Evolutionary conservation across 2,329 filamentous ascomycete genomes (phyloP).

Genomic region (Nannizzia gypsea): DNA sequence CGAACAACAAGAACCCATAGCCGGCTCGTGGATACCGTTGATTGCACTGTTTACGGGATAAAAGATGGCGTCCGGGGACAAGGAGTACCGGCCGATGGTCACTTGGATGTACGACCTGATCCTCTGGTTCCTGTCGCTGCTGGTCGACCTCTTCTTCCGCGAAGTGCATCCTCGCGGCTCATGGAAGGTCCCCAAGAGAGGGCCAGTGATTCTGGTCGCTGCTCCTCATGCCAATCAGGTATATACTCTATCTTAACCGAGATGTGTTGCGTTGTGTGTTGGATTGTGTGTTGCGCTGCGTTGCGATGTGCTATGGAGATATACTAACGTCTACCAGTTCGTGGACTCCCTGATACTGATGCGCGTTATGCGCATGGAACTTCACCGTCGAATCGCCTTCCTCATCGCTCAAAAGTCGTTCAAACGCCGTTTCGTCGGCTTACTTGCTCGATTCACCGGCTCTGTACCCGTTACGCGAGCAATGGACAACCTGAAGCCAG

Average conservation of each 20-base stretch:
- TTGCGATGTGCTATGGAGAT: background rate
- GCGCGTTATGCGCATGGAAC: slow-evolving; percentile 76
- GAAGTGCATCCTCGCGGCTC: slow-evolving; percentile 90
- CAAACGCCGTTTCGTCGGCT: slow-evolving; percentile 76
- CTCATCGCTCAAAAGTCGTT: slow-evolving; percentile 95
- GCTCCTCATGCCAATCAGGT: slow-evolving; percentile 95
- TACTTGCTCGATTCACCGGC: slow-evolving; percentile 70
- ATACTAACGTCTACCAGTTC: slow-evolving; percentile 48
- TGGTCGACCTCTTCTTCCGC: slow-evolving; percentile 94
- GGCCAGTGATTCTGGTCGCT: slow-evolving; percentile 87
- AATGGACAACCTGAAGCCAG: slow-evolving; percentile 75
- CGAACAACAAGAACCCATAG: background rate
- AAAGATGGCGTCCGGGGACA: background rate
- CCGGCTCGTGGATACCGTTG: background rate
- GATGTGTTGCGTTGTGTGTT: too few species aligned
- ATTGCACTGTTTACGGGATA: background rate
- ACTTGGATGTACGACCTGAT: slow-evolving; percentile 41
- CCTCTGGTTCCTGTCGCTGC: slow-evolving; percentile 45
- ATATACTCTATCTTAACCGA: slow-evolving; percentile 20
- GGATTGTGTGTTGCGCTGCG: background rate
- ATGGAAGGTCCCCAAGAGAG: slow-evolving; percentile 83
- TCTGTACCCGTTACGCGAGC: slow-evolving; percentile 88
- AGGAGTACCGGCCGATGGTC: slow-evolving; percentile 32
- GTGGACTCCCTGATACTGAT: slow-evolving; percentile 91
- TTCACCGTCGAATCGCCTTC: slow-evolving; percentile 77